Base-by-base conservation (phyloP, 2,329 filamentous ascomycete genomes). In the Anthostomella pinea region DNA sequence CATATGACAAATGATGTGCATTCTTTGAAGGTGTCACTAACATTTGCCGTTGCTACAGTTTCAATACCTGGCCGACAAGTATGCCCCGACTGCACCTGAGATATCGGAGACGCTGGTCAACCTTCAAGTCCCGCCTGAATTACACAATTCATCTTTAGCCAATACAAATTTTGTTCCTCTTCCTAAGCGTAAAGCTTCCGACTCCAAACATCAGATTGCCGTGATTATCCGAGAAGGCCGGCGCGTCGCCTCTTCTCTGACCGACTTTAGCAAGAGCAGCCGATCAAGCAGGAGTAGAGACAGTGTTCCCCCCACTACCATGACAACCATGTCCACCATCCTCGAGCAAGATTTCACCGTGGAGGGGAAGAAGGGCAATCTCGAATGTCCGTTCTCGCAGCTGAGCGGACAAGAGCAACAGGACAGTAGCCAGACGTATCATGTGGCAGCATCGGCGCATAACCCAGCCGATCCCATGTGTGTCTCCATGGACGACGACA, bases 271-370 rank as follows among this genome's bases (percentile, higher is more conserved):
- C 62, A 73, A 74, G 55, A 72, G 65, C 25, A 72, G 62, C 39
- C 64, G 54, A 33, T 74, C 73, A 33, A 76, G 67, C 58, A 68
- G 68, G 38, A 76, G 68, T 57, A 68, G 68, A 56, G 67, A 68
- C 42, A 68, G 67, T 8, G 54, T 63, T 23, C 71, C 72, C 13
- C 66, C 65, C 29, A 66, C 66, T 21, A 64, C 65, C 34, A 63
- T 65, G 56, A 80, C 79, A 13, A 76, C 80, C 43, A 70, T 77
- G 59, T 81, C 80, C 35, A 81, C 77, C 32, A 72, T 79, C 23
- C 67, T 95, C 57, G 90, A 95, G 66, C 85, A 85, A 65, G 90
- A 96, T 64, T 96, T 95, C 54, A 96, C 90, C 13, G 85, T 90
- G 21, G 73, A 83, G 58, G 90, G 90, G 55, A 79, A 79, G 51